A percentile compares a stretch with the other conserved stretches of the same genome.
These are phyloP conservation scores for Pseudisothecium myosuroides DNA, from an alignment of 225 moss, liverwort and hornwort genomes.

Conservation along the genomic window DNA sequence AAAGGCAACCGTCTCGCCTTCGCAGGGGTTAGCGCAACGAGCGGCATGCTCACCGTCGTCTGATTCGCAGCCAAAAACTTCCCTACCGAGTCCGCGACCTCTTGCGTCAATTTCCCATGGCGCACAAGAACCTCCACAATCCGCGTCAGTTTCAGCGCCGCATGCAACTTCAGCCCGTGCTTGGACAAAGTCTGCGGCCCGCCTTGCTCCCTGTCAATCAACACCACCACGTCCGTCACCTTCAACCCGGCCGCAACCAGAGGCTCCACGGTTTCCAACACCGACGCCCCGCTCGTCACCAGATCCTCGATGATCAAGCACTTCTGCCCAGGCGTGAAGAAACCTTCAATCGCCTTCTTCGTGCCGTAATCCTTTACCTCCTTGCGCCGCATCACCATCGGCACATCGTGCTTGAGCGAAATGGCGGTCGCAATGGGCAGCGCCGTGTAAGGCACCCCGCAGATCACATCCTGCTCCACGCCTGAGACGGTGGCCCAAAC, in stretches of 20 bases:
- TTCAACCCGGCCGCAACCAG: conserved; percentile 52
- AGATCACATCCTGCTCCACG: conserved; percentile 68
- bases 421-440: conserved; percentile 87
- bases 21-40: neutral
- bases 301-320: conserved; percentile 90
- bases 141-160: conserved; percentile 57
- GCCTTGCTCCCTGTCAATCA: conserved; percentile 81
- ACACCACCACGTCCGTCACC: conserved; percentile 75
- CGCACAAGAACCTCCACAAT: conserved; percentile 72
- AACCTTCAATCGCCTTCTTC: conserved; percentile 93
- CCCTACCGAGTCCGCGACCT: conserved; percentile 51
- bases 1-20: conserved; percentile 24
- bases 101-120: conserved; percentile 54
- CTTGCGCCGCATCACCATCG: conserved; percentile 96
- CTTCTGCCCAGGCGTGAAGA: conserved; percentile 59
- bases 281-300: conserved; percentile 89
- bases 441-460: conserved; percentile 91
- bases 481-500: conserved; percentile 48
- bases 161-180: conserved; percentile 64
- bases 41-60: conserved; percentile 27
- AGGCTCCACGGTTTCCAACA: conserved; percentile 77
- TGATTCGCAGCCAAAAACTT: conserved; percentile 61
- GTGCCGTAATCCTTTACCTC: conserved; percentile 98
- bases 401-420: conserved; percentile 57
- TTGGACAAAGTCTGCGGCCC: conserved; percentile 50